These are phyloP conservation scores for Monilinia vaccinii-corymbosi DNA, from an alignment of 2,329 filamentous ascomycete species.

Conservation along the genomic window DNA sequence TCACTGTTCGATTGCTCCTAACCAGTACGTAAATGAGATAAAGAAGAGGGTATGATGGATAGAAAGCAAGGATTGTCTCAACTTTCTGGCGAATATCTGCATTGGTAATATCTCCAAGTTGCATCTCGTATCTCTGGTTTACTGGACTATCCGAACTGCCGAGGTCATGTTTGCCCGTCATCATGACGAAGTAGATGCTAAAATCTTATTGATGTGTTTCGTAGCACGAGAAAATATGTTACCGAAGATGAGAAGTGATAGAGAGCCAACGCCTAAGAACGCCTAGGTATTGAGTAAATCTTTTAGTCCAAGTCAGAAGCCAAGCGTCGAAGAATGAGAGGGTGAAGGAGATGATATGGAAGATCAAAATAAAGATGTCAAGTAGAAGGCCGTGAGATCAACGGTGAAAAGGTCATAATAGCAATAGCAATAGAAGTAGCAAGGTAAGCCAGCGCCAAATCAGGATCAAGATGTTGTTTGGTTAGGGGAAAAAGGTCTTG, in stretches of 20 bases:
- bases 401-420: background rate
- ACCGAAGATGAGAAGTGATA: background rate
- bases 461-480: background rate
- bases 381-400: background rate
- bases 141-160: background rate
- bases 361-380: background rate
- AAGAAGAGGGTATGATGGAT: background rate
- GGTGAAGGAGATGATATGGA: background rate
- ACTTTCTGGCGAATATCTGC: background rate
- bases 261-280: background rate
- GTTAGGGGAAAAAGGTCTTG: background rate
- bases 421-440: background rate
- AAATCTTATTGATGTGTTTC: background rate
- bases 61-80: background rate
- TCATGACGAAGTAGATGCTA: background rate
- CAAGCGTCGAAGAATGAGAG: background rate
- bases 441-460: background rate
- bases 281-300: too few species aligned
- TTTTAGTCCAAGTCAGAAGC: background rate
- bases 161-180: background rate
- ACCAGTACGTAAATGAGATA: background rate
- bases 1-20: background rate
- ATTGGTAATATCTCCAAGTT: background rate
- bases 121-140: background rate
- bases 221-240: background rate